phyloP scores from a whole-genome alignment of 768 basidiomycete genomes.

The Cyclocybe cylindracea region DNA sequence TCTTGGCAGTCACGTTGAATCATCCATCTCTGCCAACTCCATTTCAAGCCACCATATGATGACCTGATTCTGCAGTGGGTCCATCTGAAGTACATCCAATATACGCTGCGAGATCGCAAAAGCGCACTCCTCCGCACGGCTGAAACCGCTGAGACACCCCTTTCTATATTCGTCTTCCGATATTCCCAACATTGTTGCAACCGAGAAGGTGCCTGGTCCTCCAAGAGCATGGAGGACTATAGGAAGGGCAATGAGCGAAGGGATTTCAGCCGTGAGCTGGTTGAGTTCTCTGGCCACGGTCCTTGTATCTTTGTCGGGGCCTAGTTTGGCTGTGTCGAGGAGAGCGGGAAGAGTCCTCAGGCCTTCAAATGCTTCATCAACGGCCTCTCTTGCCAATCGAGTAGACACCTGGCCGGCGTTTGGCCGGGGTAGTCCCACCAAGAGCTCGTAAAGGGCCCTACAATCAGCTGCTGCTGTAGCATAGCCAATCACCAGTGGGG shows the following conservation, averaged over 20 bases:
- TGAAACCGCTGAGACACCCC: constrained; percentile 73
- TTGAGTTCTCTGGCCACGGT: constrained; percentile 47
- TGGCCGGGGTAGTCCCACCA: constrained; percentile 65
- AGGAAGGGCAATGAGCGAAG: constrained; percentile 74
- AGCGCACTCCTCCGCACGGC: constrained; percentile 75
- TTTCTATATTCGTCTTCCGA: constrained; percentile 65
- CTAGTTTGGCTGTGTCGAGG: constrained; percentile 46
- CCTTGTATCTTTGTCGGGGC: constrained; percentile 17
- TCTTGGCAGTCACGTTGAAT: not conserved
- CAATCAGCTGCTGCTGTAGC: constrained; percentile 59
- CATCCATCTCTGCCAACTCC: constrained; percentile 36
- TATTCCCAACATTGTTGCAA: constrained; percentile 58
- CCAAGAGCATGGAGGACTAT: constrained; percentile 57
- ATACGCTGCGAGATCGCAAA: constrained; percentile 57
- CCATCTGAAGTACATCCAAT: constrained; percentile 45
- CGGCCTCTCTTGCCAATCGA: constrained; percentile 73
- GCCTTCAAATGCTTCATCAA: constrained; percentile 75
- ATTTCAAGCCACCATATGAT: constrained; percentile 53
- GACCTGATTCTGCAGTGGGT: constrained; percentile 29
- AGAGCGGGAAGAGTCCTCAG: constrained; percentile 57
- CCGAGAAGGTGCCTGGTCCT: constrained; percentile 34
- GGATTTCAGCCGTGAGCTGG: constrained; percentile 59
- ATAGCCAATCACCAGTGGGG: constrained; percentile 36
- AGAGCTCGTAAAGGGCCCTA: constrained; percentile 59
- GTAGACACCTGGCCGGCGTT: constrained; percentile 44